A percentile compares a stretch with the other conserved stretches of the same genome.
Evolutionary conservation across 2,329 filamentous ascomycete species (phyloP).

Genomic region (Cladobotryum protrusum): DNA sequence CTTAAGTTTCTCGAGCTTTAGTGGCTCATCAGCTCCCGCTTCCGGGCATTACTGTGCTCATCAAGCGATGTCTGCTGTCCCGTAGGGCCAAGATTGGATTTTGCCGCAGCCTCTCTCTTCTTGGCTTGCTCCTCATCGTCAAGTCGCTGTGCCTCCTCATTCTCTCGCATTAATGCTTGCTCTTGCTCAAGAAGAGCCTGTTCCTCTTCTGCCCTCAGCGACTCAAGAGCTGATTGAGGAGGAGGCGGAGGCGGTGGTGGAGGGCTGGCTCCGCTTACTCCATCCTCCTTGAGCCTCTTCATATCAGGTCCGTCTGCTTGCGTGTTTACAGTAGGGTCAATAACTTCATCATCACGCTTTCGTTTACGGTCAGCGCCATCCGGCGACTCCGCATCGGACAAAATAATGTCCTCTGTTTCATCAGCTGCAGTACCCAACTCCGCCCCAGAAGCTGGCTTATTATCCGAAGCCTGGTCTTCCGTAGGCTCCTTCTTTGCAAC

Average conservation of each 20-base stretch:
- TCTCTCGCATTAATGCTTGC: constrained; percentile 44
- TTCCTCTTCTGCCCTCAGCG: constrained; percentile 36
- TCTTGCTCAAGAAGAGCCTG: constrained; percentile 44
- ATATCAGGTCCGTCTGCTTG: constrained; percentile 51
- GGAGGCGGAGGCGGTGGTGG: constrained; percentile 46
- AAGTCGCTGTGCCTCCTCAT: constrained; percentile 48
- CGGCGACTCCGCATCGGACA: constrained; percentile 44
- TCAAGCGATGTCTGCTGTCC: constrained; percentile 11
- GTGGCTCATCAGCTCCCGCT: constrained; percentile 19
- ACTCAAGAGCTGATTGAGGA: constrained; percentile 31
- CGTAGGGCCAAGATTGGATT: neutral
- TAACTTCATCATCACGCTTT: constrained; percentile 45
- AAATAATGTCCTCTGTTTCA: constrained; percentile 29
- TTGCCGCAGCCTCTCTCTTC: constrained; percentile 19
- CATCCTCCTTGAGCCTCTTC: constrained; percentile 47
- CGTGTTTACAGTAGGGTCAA: constrained; percentile 38
- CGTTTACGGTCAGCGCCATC: constrained; percentile 54
- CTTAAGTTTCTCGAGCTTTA: neutral
- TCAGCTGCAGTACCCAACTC: constrained; percentile 19
- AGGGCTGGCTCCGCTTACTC: constrained; percentile 31
- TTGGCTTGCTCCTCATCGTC: constrained; percentile 39
- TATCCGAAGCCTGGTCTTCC: constrained; percentile 9
- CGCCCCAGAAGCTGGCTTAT: constrained; percentile 3
- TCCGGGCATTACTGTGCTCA: constrained; percentile 15
- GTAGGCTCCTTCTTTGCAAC: constrained; percentile 21